A percentile compares a stretch with the other conserved stretches of the same genome.
Conservation (phyloP, 305 asterid species). For the Ajuga reptans region DNA sequence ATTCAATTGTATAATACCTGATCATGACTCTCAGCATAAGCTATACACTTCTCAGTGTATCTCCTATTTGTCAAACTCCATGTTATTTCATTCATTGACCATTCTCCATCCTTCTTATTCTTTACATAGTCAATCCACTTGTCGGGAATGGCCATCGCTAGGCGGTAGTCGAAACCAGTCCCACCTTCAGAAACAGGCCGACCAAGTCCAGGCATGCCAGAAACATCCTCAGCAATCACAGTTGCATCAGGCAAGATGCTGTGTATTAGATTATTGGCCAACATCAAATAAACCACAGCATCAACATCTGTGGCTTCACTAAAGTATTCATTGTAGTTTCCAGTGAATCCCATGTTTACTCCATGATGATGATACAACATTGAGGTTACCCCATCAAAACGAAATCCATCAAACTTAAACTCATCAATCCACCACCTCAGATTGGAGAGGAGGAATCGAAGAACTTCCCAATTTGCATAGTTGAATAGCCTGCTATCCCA, state of each 20-base stretch:
- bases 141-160: constrained; percentile 96
- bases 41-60: constrained; percentile 82
- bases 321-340: constrained; percentile 74
- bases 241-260: constrained; percentile 74
- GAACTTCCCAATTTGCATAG: constrained; percentile 96
- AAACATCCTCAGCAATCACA: constrained; percentile 93
- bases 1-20: constrained; percentile 46
- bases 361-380: constrained; percentile 98
- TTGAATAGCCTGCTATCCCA: constrained; percentile 97
- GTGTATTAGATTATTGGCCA: constrained; percentile 77
- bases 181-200: constrained; percentile 82
- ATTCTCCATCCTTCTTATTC: constrained; percentile 71
- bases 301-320: constrained; percentile 85
- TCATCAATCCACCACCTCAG: constrained; percentile 97
- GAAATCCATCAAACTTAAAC: constrained; percentile 88
- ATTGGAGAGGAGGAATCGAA: constrained; percentile 87
- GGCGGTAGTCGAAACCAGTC: constrained; percentile 84
- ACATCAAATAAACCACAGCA: constrained; percentile 82
- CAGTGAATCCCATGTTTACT: constrained; percentile 69
- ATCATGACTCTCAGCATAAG: constrained; percentile 98
- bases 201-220: constrained; percentile 96
- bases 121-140: constrained; percentile 84
- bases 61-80: constrained; percentile 86
- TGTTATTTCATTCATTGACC: constrained; percentile 79
- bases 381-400: constrained; percentile 95